Conservation (phyloP, 441 rosid genomes). For the Croton laevigatus region DNA sequence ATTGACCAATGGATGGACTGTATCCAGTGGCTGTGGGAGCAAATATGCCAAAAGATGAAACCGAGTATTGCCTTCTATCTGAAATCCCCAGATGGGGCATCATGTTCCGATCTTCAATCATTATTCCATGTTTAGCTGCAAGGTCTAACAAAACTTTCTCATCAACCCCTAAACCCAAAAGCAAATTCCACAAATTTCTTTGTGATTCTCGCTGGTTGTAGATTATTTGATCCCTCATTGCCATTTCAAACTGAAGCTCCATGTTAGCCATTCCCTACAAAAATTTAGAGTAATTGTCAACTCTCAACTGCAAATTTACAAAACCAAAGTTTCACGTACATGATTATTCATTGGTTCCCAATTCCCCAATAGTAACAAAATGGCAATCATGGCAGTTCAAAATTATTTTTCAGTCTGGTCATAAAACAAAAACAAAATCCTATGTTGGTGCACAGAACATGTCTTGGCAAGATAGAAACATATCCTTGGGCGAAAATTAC, state of each 20-base stretch:
- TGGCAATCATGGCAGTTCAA: constrained; percentile 5
- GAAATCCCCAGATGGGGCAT: constrained; percentile 45
- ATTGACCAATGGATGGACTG: constrained; percentile 38
- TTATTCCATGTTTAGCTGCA: constrained; percentile 76
- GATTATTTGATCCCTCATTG: constrained; percentile 93
- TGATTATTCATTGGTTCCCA: background rate
- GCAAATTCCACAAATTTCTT: constrained; percentile 73
- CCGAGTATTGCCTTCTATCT: constrained; percentile 44
- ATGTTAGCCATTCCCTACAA: constrained; percentile 82
- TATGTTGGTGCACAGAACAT: background rate
- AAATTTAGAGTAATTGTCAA: constrained; percentile 20
- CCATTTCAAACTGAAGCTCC: constrained; percentile 95
- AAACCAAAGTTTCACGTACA: constrained; percentile 2
- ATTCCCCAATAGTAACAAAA: background rate
- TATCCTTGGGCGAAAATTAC: background rate
- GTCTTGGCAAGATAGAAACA: background rate
- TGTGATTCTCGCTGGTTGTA: constrained; percentile 83
- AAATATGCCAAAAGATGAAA: constrained; percentile 31
- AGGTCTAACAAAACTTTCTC: constrained; percentile 67
- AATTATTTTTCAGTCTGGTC: background rate
- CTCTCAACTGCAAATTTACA: background rate
- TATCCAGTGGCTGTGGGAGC: constrained; percentile 27
- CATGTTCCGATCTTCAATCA: constrained; percentile 67
- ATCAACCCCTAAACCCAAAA: constrained; percentile 76
- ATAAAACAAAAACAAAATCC: background rate